Evolutionary conservation across 306 rosid species (phyloP), one percentile per base, ranked within the genome.

Genomic region (Medicago lupulina): DNA sequence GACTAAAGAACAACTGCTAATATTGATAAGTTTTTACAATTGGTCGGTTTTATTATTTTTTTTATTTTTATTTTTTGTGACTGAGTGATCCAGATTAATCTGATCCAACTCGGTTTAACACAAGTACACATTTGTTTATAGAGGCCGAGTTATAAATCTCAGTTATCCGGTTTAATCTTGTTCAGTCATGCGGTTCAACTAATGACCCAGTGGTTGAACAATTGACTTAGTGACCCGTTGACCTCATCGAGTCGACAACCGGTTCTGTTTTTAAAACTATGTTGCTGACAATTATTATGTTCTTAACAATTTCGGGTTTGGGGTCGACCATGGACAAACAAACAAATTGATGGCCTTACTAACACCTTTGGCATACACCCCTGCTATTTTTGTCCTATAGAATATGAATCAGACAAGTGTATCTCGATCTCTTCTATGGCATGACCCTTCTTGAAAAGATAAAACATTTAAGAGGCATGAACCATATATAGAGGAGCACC

Each of bases 291-390:
- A 95, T 83, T 95, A 92, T 84, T 89, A 85, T 75, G 9, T 1
- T 10, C 46, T 15, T 10, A 64, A 10, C 58, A 89, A 83, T 83
- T 95, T 95, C 82, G 88, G 97, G 93, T 95, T 95, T 83, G 99
- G 90, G 73, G 88, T 95, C 11, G 99, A 92, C 83, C 91, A 87
- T 28, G 86, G 60, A 50, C 99, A 95, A 77, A 40, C 96, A 78
- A 82, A 40, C 59, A 81, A 67, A 75, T 77, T 95, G 71, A 83
- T 82, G 34, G 76, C 83, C 12, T 61, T 87, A 28, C 53, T 95
- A 28, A 59, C 86, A 17, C 76, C 99, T 71, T 67, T 78, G 14
- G 14, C 4, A 43, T 9, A 2, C 4, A 1, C 47, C 13, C 85
- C 86, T 0, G 62, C 83, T 73, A 65, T 44, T 16, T 25, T 51